These are phyloP conservation scores for Tephrocybe sp. DNA, from an alignment of 768 basidiomycete genomes.

Conservation along the genomic window DNA sequence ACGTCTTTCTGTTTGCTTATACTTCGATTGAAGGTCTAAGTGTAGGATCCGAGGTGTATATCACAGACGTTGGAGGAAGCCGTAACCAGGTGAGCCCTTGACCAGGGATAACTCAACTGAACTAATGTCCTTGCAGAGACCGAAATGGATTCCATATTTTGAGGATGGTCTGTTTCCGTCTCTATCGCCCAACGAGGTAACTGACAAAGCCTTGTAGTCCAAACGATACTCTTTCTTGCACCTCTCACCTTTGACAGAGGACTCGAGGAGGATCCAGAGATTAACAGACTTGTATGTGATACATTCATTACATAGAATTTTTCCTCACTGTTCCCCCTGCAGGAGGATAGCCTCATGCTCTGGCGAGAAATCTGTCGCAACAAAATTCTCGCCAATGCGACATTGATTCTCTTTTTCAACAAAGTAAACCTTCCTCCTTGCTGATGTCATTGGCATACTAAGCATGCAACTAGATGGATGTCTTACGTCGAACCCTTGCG, in stretches of 20 bases:
- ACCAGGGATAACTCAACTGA: neutral
- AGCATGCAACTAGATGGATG: slow-evolving; percentile 37
- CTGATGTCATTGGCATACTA: neutral
- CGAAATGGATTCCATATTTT: slow-evolving; percentile 75
- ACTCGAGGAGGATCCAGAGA: slow-evolving; percentile 62
- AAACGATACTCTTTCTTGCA: slow-evolving; percentile 82
- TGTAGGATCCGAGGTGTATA: slow-evolving; percentile 56
- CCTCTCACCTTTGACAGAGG: slow-evolving; percentile 73
- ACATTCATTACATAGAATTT: neutral
- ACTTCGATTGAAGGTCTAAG: slow-evolving; percentile 22
- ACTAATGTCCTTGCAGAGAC: slow-evolving; percentile 35
- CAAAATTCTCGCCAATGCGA: slow-evolving; percentile 54
- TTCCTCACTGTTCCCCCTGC: neutral
- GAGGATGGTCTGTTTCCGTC: slow-evolving; percentile 49
- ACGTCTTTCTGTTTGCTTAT: neutral
- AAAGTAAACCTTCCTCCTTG: slow-evolving; percentile 38
- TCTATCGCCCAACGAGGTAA: neutral
- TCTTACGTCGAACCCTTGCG: slow-evolving; percentile 51
- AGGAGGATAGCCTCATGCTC: slow-evolving; percentile 73
- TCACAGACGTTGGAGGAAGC: slow-evolving; percentile 69
- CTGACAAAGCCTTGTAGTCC: slow-evolving; percentile 34
- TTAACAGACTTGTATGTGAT: slow-evolving; percentile 60
- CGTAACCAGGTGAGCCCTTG: slow-evolving; percentile 40
- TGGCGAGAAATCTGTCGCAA: slow-evolving; percentile 73
- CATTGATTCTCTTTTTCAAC: slow-evolving; percentile 75